Evolutionary conservation across 352 stramenopile species (phyloP).

Genomic region (Phytophthora brassicae): DNA sequence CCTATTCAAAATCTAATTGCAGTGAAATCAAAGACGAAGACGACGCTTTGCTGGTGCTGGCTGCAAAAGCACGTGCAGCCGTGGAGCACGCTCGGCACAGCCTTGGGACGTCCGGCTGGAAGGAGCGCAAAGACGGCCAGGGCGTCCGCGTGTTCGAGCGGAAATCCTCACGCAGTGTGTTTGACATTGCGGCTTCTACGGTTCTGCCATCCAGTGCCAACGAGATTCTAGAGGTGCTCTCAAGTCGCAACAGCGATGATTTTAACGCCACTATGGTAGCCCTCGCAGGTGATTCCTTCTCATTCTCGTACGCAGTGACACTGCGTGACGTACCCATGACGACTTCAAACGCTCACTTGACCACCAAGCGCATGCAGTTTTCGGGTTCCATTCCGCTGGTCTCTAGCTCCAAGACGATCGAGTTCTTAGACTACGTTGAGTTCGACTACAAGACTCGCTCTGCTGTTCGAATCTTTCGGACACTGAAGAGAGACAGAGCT

Average conservation of each 20-base stretch:
- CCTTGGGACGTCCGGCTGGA: conserved; percentile 25
- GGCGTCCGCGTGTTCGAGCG: conserved; percentile 38
- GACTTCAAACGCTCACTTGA: conserved; percentile 17
- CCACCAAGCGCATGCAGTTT: conserved; percentile 36
- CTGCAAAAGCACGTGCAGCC: conserved; percentile 12
- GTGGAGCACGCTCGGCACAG: conserved; percentile 19
- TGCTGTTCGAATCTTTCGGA: conserved; percentile 30
- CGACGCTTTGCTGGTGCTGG: conserved; percentile 26
- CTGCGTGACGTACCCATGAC: conserved; percentile 29
- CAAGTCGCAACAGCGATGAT: conserved; percentile 36
- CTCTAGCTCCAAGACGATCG: conserved; percentile 34
- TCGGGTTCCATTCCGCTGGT: conserved; percentile 28
- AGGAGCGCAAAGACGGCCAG: conserved; percentile 32
- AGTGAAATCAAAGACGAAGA: conserved; percentile 25
- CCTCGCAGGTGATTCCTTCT: conserved; percentile 33
- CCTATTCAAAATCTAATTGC: conserved; percentile 12
- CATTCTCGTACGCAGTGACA: conserved; percentile 39
- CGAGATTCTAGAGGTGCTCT: conserved; percentile 35
- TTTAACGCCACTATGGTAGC: conserved; percentile 45
- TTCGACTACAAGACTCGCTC: conserved; percentile 28
- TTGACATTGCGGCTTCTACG: conserved; percentile 24
- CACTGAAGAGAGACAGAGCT: conserved; percentile 20
- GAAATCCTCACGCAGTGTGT: conserved; percentile 12
- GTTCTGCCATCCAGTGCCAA: conserved; percentile 31
- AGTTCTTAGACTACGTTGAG: conserved; percentile 37